Evolutionary conservation across 2,329 filamentous ascomycete species (phyloP).

Genomic region (Trichoderma aggressivum): DNA sequence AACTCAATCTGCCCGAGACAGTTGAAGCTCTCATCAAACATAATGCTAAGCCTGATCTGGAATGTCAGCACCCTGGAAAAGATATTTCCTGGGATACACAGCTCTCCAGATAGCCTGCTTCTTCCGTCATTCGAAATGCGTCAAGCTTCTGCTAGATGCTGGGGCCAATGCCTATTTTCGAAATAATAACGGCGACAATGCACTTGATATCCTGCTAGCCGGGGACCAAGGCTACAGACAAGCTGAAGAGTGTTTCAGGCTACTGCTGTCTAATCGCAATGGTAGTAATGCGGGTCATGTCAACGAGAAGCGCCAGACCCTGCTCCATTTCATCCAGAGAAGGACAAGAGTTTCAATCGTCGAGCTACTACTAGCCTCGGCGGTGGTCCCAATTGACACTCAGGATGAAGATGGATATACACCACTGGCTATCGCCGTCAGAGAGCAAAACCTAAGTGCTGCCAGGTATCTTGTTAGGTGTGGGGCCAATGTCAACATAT

Average conservation of each 20-base stretch:
- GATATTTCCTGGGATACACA: background rate
- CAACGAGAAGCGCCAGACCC: background rate
- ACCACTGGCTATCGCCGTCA: background rate
- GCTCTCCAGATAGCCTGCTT: background rate
- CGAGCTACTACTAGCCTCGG: background rate
- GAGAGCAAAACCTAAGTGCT: background rate
- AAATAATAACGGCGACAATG: background rate
- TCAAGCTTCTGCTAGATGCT: background rate
- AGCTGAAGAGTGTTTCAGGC: background rate
- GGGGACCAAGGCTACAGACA: background rate
- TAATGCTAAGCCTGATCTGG: background rate
- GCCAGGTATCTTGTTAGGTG: background rate
- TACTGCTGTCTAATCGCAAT: background rate
- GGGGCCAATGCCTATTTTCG: background rate
- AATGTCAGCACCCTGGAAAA: background rate
- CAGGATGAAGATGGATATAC: background rate
- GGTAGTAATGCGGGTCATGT: background rate
- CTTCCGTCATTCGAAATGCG: background rate
- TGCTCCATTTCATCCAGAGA: background rate
- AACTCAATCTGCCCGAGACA: background rate
- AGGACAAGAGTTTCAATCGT: background rate
- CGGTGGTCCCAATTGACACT: background rate
- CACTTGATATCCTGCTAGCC: background rate
- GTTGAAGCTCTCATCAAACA: background rate
- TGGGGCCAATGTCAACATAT: background rate